These are phyloP conservation scores for Metroxylon sagu DNA, from an alignment of 176 grass and related monocot genomes.

Conservation along the genomic window DNA sequence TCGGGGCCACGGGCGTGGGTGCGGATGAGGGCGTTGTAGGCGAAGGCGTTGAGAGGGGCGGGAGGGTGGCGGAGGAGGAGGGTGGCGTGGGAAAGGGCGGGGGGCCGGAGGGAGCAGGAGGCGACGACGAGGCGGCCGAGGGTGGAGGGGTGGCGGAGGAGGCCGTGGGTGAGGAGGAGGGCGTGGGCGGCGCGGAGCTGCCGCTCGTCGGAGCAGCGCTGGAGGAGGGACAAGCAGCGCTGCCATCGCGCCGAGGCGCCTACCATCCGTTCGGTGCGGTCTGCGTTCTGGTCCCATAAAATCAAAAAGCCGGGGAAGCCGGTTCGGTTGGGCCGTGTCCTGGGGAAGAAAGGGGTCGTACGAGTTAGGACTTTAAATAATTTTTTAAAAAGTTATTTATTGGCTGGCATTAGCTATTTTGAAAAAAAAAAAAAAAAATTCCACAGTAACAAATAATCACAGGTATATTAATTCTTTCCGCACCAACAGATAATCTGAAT, in stretches of 20 bases:
- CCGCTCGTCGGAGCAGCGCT: conserved; percentile 22
- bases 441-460: no score
- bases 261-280: no score
- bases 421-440: no score
- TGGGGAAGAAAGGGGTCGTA: no score
- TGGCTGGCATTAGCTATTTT: no score
- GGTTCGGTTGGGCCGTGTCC: no score
- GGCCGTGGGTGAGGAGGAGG: conserved; percentile 13
- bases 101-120: conserved; percentile 25
- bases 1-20: conserved; percentile 5
- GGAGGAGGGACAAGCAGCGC: conserved; percentile 27
- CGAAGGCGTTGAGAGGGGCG: conserved; percentile 33
- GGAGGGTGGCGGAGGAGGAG: conserved; percentile 47
- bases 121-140: conserved; percentile 47
- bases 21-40: conserved; percentile 35
- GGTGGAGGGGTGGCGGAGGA: conserved; percentile 16
- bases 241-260: background rate
- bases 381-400: no score
- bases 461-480: no score
- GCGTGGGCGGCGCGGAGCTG: conserved; percentile 15
- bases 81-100: conserved; percentile 42
- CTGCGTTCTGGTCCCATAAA: no score
- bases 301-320: no score
- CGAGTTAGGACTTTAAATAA: no score
- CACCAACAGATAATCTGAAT: no score